Conservation (phyloP, 2,329 filamentous ascomycete genomes). For the Apiospora rasikravindrae region DNA sequence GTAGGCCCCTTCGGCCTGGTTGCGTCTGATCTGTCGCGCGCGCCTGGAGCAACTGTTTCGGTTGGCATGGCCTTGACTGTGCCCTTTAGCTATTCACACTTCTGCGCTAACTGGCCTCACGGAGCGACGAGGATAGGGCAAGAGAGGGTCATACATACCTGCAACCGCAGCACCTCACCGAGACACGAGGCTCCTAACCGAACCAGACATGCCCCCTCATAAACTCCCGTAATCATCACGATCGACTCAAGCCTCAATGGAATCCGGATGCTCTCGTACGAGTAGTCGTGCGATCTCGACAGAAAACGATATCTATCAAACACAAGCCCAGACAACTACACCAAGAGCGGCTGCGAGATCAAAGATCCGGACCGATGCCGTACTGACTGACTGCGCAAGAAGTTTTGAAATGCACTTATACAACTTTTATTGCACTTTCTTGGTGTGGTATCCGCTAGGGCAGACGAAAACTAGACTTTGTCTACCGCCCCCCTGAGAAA, state of each 20-base stretch:
- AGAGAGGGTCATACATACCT: neutral
- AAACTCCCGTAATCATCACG: too few relatives aligned
- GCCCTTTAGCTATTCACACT: neutral
- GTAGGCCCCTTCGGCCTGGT: neutral
- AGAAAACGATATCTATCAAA: neutral
- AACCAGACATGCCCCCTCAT: neutral
- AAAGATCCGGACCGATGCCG: neutral
- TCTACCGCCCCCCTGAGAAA: neutral
- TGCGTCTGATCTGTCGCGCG: neutral
- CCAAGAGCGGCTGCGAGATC: neutral
- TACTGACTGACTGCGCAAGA: neutral
- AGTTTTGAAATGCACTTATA: neutral
- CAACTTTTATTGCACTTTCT: neutral
- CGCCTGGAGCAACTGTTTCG: neutral
- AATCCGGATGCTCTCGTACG: neutral
- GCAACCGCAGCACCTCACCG: neutral
- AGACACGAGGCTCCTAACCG: neutral
- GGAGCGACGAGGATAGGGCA: neutral
- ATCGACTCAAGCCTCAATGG: neutral
- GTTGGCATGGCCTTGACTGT: neutral
- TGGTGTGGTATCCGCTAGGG: neutral
- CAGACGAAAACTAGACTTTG: neutral
- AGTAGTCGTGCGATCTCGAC: neutral
- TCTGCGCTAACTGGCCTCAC: neutral
- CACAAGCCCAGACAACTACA: neutral